These are phyloP conservation scores for Bruguiera gymnorhiza DNA, from an alignment of 345 rosid species.

Conservation along the genomic window DNA sequence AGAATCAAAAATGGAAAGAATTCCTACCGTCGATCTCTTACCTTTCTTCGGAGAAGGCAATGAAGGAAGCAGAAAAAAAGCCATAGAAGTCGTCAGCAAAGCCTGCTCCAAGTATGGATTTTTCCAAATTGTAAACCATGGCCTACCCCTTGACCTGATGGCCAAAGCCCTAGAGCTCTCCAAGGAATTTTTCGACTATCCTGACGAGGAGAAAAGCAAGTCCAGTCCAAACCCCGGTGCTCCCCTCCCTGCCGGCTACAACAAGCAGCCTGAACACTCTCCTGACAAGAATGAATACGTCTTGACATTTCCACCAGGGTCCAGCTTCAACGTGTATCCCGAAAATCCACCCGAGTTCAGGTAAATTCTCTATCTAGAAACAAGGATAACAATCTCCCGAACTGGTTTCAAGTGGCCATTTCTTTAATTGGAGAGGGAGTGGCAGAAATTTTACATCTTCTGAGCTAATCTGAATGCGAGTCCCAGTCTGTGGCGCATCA, in stretches of 20 bases:
- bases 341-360: not conserved
- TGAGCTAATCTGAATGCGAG: no score
- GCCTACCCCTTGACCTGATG: conserved; percentile 35
- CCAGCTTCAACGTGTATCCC: not conserved
- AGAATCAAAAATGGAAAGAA: not conserved
- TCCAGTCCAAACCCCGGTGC: conserved; percentile 25
- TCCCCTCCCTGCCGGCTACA: conserved; percentile 47
- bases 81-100: conserved; percentile 27
- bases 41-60: conserved; percentile 38
- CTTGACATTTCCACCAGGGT: conserved; percentile 36
- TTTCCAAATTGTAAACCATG: conserved; percentile 53
- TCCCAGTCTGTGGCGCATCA: no score
- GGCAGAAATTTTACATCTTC: no score
- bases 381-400: no score
- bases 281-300: conserved; percentile 45
- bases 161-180: conserved; percentile 38
- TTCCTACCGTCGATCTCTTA: conserved; percentile 45
- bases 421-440: no score
- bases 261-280: conserved; percentile 32
- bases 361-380: not conserved
- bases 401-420: no score
- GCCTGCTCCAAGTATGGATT: conserved; percentile 48
- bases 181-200: conserved; percentile 33
- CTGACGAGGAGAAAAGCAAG: conserved; percentile 38
- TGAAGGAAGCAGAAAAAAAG: conserved; percentile 32